Evolutionary conservation across 2,329 filamentous ascomycete genomes (phyloP).

Genomic region (Verticillium klebahnii): DNA sequence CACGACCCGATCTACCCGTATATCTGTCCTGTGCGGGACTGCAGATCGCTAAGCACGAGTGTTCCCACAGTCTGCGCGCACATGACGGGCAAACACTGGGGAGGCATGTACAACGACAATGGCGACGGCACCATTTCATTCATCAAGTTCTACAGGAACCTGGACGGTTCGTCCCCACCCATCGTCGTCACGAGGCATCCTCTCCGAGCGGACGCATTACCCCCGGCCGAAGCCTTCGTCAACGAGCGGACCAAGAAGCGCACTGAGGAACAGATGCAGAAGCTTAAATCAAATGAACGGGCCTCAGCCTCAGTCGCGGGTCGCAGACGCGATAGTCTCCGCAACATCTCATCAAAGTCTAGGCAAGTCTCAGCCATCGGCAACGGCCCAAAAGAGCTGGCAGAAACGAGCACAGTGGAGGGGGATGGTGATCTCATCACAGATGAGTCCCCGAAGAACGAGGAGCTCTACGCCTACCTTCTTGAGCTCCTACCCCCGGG

Average conservation of each 20-base stretch:
- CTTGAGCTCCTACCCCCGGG: neutral
- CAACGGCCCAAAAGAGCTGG: neutral
- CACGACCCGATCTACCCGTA: slow-evolving; percentile 17
- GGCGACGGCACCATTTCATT: slow-evolving; percentile 32
- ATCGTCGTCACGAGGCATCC: slow-evolving; percentile 20
- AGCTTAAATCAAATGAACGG: too few relatives aligned
- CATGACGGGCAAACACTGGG: slow-evolving; percentile 7
- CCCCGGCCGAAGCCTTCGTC: slow-evolving; percentile 10
- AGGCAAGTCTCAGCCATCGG: neutral
- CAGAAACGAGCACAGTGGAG: neutral
- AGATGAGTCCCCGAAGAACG: neutral
- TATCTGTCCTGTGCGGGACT: slow-evolving; percentile 33
- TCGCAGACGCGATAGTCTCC: neutral
- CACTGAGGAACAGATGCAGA: neutral
- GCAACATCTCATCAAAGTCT: neutral
- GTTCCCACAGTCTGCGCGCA: slow-evolving; percentile 15
- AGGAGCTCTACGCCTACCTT: neutral
- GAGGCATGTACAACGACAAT: slow-evolving; percentile 31
- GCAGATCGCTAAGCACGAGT: slow-evolving; percentile 21
- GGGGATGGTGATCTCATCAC: neutral
- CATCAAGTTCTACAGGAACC: slow-evolving; percentile 12
- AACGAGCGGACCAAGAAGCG: neutral
- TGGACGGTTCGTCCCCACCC: slow-evolving; percentile 1
- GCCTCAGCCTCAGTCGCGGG: neutral
- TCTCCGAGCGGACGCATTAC: slow-evolving; percentile 13